Evolutionary conservation across 2,329 filamentous ascomycete genomes (phyloP).

Genomic region (Diaporthe sp.): DNA sequence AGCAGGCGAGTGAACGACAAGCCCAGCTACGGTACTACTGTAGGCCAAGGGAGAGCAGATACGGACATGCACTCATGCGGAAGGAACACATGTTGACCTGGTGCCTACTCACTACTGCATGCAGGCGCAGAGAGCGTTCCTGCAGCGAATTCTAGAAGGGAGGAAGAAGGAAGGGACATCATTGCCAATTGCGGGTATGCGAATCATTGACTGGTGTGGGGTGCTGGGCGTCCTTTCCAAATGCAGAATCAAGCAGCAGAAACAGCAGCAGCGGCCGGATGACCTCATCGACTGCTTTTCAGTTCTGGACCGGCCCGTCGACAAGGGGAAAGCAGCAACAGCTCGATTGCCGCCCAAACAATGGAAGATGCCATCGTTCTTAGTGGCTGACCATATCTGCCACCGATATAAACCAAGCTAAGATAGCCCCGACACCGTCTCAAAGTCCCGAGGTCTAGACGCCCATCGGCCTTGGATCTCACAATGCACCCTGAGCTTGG

Average conservation of each 20-base stretch:
- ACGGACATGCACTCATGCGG: neutral
- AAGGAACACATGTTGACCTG: neutral
- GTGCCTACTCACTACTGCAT: neutral
- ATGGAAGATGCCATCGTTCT: too few relatives aligned
- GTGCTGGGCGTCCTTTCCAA: neutral
- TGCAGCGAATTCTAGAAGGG: too few relatives aligned
- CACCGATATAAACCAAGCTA: neutral
- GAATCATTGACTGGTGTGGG: conserved; percentile 12
- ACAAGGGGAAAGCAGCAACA: neutral
- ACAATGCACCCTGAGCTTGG: neutral
- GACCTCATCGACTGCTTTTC: conserved; percentile 10
- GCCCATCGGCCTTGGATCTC: neutral
- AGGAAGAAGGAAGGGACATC: too few relatives aligned
- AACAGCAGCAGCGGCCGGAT: neutral
- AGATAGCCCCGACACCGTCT: conserved; percentile 23
- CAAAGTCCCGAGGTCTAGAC: conserved; percentile 11
- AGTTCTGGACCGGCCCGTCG: conserved; percentile 1
- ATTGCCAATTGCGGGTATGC: neutral
- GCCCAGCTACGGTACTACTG: neutral
- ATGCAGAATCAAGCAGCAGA: neutral
- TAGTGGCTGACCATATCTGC: conserved; percentile 8
- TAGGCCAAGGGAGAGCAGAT: neutral
- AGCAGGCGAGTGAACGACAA: neutral
- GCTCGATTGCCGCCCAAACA: neutral
- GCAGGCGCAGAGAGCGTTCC: neutral